Base-by-base conservation (phyloP, 495 filamentous ascomycete genomes). In the Aspergillus indologenus region DNA sequence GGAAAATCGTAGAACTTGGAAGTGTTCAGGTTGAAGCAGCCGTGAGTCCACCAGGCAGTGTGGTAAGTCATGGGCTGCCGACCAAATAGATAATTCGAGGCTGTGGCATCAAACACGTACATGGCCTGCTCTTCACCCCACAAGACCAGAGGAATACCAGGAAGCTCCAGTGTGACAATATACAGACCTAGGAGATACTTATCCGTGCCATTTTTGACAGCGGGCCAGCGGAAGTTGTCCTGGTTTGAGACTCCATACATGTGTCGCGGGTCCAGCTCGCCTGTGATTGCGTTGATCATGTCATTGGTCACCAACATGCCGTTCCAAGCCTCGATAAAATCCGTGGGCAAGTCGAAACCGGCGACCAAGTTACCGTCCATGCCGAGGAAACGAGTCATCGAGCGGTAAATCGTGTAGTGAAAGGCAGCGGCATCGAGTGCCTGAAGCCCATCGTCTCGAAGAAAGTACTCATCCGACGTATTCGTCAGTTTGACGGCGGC, bases 51-150 rank as follows among this genome's bases (percentile, higher is more conserved):
- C 80, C 80, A 83, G 7, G 79, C 79, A 7, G 70, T 73, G 40
- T 71, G 63, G n/a, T 76, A 77, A 18, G 72, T 68, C 75, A 83
- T 80, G 26, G 79, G 68, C 58, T 75, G 71, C 24, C 80, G 71
- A 14, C 79, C 80, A 54, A 78, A 82, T 22, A 82, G 66, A 53
- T 81, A 80, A 59, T 80, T 78, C n/a, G 65, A 60, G 19, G 77
- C 77, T 43, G 77, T 77, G 56, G 73, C 80, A 23, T 81, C 79
- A 22, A 80, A 68, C 22, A 79, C 70, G 51, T 82, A 80, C 55
- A 77, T 76, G 6, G 72, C 78, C 65, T 82, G 79, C 61, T 82
- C 79, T 59, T 82, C 79, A n/a, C 79, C 79, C 77, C 77, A 82
- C 17, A 71, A 58, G 26, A 80, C 61, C 5, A 81, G 59, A 21